A percentile compares a stretch with the other conserved stretches of the same genome.
Evolutionary conservation across 208 protist genomes (phyloP).

Genomic region (Leishmania arabica): DNA sequence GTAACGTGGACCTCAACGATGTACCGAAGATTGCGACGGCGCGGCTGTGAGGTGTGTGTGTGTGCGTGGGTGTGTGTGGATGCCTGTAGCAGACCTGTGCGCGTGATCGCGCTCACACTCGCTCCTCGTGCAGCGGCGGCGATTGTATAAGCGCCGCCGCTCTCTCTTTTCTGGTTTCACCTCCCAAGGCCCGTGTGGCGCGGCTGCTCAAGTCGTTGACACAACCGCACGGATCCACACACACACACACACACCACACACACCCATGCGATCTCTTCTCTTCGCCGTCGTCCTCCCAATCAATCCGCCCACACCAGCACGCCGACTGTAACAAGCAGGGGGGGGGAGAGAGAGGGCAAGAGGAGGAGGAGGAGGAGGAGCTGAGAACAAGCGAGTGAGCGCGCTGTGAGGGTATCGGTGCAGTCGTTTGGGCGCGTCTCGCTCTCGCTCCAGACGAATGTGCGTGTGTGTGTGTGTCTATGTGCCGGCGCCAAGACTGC

Average conservation of each 20-base stretch:
- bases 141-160: neutral
- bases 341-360: too few species aligned
- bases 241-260: neutral
- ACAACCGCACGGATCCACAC: neutral
- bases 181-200: neutral
- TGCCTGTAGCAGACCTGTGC: neutral
- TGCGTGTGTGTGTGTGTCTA: too few species aligned
- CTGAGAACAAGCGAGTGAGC: too few species aligned
- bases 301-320: too few species aligned
- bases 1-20: conserved; percentile 62
- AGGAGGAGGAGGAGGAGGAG: too few species aligned
- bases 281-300: neutral
- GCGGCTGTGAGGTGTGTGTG: conserved; percentile 28
- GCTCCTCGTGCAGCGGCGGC: neutral
- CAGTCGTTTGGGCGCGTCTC: too few species aligned
- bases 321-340: too few species aligned
- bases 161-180: neutral
- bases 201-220: neutral
- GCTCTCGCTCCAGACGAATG: too few species aligned
- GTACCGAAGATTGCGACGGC: conserved; percentile 36
- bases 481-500: too few species aligned
- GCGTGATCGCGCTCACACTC: neutral
- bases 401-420: too few species aligned
- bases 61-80: conserved; percentile 1
- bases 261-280: neutral